A percentile compares a stretch with the other conserved stretches of the same genome.
These are phyloP conservation scores for Glycine tomentella DNA, from an alignment of 306 rosid genomes.

Conservation along the genomic window DNA sequence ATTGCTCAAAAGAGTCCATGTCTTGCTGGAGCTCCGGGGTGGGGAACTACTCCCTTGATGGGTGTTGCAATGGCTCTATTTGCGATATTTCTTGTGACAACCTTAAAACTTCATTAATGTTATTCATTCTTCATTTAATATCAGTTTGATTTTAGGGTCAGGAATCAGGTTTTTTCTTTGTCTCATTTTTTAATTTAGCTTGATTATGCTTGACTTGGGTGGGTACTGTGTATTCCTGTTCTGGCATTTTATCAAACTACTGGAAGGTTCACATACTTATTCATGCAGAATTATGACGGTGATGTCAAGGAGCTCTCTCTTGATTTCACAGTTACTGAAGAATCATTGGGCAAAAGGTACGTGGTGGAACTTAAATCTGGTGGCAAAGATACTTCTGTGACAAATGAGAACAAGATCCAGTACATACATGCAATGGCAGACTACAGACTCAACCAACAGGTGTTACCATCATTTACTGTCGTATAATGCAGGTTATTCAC, in stretches of 20 bases:
- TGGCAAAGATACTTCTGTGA: slow-evolving; percentile 86
- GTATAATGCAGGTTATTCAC: slow-evolving; percentile 39
- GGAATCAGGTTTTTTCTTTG: background rate
- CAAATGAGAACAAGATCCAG: slow-evolving; percentile 92
- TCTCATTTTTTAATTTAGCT: slow-evolving; percentile 28
- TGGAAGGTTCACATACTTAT: slow-evolving; percentile 45
- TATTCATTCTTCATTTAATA: slow-evolving; percentile 20
- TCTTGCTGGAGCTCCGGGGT: no score
- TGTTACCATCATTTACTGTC: slow-evolving; percentile 46
- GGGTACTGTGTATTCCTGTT: slow-evolving; percentile 32
- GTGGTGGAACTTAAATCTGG: slow-evolving; percentile 88
- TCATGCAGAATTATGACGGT: slow-evolving; percentile 82
- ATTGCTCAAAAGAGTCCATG: slow-evolving; percentile 21
- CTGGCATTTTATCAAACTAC: slow-evolving; percentile 33
- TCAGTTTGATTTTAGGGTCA: slow-evolving; percentile 22
- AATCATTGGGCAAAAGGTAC: slow-evolving; percentile 81
- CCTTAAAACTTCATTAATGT: slow-evolving; percentile 30
- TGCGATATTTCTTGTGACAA: no score
- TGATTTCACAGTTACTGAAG: slow-evolving; percentile 97
- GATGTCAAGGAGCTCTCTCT: slow-evolving; percentile 83
- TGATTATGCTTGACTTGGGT: slow-evolving; percentile 7
- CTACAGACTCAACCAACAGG: slow-evolving; percentile 97
- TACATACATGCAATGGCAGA: slow-evolving; percentile 96
- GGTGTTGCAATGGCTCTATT: no score
- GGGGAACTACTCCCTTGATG: no score